A percentile compares a stretch with the other conserved stretches of the same genome.
Conservation (phyloP, 2,329 filamentous ascomycete genomes). For the Ascosphaera pollenicola region DNA sequence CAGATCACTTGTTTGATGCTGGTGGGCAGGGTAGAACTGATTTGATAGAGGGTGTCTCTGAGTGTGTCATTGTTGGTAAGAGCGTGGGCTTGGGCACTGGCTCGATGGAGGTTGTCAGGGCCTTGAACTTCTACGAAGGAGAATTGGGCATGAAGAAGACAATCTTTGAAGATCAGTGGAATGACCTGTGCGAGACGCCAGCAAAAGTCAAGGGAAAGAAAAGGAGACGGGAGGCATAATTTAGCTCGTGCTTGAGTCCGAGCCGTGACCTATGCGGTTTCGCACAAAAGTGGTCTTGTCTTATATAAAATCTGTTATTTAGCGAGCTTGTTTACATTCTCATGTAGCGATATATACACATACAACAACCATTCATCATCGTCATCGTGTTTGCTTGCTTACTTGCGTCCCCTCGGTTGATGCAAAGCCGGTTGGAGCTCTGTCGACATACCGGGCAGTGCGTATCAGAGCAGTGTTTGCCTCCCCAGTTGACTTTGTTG, state of each 20-base stretch:
- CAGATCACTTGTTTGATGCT: constrained; percentile 81
- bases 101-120: constrained; percentile 68
- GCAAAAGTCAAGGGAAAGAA: constrained; percentile 5
- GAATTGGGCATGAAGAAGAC: constrained; percentile 35
- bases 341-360: background rate
- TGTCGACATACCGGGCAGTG: too few relatives aligned
- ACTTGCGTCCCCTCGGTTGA: too few relatives aligned
- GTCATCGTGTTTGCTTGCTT: background rate
- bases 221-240: constrained; percentile 4
- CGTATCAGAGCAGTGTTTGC: too few relatives aligned
- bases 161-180: constrained; percentile 44
- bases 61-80: constrained; percentile 98
- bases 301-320: background rate
- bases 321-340: background rate
- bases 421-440: too few relatives aligned
- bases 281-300: background rate
- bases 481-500: too few relatives aligned
- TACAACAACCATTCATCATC: background rate
- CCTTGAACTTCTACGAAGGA: constrained; percentile 42
- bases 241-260: background rate
- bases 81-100: constrained; percentile 82
- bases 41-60: constrained; percentile 75
- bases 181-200: constrained; percentile 10
- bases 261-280: background rate
- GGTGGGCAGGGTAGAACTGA: constrained; percentile 81